Base-by-base conservation (phyloP, 2,329 filamentous ascomycete genomes). In the Aphanocladium album region DNA sequence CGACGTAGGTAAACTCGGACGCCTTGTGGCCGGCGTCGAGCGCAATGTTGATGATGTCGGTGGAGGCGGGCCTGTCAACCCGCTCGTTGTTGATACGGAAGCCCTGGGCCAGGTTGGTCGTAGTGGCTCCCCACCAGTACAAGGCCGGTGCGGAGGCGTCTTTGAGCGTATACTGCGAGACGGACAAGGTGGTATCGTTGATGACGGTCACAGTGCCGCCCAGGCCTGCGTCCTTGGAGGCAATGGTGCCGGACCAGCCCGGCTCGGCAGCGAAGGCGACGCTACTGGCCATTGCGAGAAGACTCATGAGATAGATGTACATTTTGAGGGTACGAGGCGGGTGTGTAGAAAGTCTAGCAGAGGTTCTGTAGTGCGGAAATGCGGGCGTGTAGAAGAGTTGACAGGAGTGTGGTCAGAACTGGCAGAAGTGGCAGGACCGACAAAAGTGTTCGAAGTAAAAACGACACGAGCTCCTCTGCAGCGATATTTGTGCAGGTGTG, bases 101-200 rank as follows among this genome's bases (percentile, higher is more conserved):
- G 19, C 68, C 68, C 35, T 63, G 30, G 41, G 60, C 54, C 46
- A 70, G 58, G 16, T 62, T 33, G 19, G 59, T 61, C 52, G 51
- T 58, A 8, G 63, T 66, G 7, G 64, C 53, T 12, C 68, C 68
- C 68, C 68, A 70, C 68, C 68, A 70, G 64, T 70, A 69, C 11
- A 70, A 64, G 5, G 66, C 67, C 4, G 68, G 68, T 6, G 68
- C 68, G 23, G 61, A 64, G 57, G 67, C 68, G 16, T 67, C 65
- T 23, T 66, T 60, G 60, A 70, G 67, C 17, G 61, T 66, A 62
- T 69, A 70, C 21, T 52, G 39, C 27, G 59, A 57, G 58, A 70
- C 64, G 21, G 49, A 53, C 53, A 70, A 56, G n/a, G 66, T 62
- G 11, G 39, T 64, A 23, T 66, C 58, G 62, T 68, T 58, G 46